phyloP scores from a whole-genome alignment of 768 basidiomycete species.

The Boletus rubroflammeus region DNA sequence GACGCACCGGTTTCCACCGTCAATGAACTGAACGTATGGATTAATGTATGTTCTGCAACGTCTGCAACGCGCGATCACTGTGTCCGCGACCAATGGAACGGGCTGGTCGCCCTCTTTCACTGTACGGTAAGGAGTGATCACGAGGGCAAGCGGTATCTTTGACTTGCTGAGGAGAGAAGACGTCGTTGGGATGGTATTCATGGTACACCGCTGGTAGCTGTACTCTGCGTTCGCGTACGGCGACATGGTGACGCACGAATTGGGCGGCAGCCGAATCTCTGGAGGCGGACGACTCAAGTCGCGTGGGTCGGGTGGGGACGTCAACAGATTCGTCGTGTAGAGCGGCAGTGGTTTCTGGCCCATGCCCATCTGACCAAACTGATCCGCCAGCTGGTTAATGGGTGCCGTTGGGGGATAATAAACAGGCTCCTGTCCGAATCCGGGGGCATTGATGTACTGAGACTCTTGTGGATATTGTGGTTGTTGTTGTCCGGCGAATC shows the following conservation, averaged over 20 bases:
- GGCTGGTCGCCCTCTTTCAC: conserved; percentile 78
- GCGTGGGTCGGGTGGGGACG: conserved; percentile 86
- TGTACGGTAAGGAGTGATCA: conserved; percentile 88
- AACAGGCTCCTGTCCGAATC: conserved; percentile 41
- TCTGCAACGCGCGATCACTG: conserved; percentile 93
- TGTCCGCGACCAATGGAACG: conserved; percentile 89
- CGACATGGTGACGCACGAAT: conserved; percentile 73
- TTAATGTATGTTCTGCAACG: conserved; percentile 97
- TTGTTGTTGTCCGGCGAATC: conserved; percentile 62
- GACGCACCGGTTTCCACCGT: conserved; percentile 85
- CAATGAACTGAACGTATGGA: conserved; percentile 96
- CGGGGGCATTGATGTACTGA: conserved; percentile 44
- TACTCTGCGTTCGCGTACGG: conserved; percentile 81
- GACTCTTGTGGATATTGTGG: conserved; percentile 43
- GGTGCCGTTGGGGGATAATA: conserved; percentile 38
- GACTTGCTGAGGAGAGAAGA: conserved; percentile 83
- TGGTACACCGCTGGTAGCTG: conserved; percentile 87
- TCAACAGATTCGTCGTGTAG: conserved; percentile 88
- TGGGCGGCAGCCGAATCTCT: conserved; percentile 84
- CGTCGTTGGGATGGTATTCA: conserved; percentile 92
- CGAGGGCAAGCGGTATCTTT: conserved; percentile 84
- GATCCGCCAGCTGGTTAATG: conserved; percentile 67
- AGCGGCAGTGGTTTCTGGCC: conserved; percentile 76
- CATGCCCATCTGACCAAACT: conserved; percentile 89
- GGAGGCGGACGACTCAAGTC: conserved; percentile 82